Base-by-base conservation (phyloP, 2,329 filamentous ascomycete species). In the Phialocephala sp. region DNA sequence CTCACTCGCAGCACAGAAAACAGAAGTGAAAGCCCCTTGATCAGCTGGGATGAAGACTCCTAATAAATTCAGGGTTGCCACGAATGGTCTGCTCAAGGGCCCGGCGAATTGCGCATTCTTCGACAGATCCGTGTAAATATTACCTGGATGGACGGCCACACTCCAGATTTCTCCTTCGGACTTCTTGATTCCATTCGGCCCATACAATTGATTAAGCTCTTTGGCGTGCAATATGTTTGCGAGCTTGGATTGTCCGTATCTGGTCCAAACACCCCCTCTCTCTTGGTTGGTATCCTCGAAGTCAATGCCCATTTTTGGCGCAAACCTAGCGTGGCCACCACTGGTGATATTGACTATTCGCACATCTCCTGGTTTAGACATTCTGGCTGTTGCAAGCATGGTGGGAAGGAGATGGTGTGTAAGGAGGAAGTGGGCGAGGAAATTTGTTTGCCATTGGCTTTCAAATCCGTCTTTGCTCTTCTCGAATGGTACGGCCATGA, bases 231-330 rank as follows among this genome's bases (percentile, higher is more conserved):
- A 73, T 20, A 82, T 73, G 62, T 82, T 82, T 60, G 78, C 80
- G 5, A 82, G 78, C 72, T 83, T 83, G 70, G 74, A 77, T 71
- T 82, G 80, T 15, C 79, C 80, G 71, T 83, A 83, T 15, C 79
- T 76, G 62, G 76, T 73, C 78, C 71, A 77, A 59, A 66, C n/a
- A 8, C 75, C 73, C 18, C 72, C 71, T 65, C 79, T 67, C 59
- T 65, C 75, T 60, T 77, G 74, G 2, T 63, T 62, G 14, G 55
- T 39, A 22, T 71, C 70, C 0, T 47, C 52, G 37, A 73, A 72
- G 39, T 71, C 68, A 56, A 72, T 72, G 11, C 71, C 70, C 4
- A 47, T 64, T 18, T 64, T 68, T 1, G 69, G 71, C 9, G 71
- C 68, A 18, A 37, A 32, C 11, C 27, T n/a, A 2, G 61, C 52